Base-by-base conservation (phyloP, 345 rosid species). In the Noccaea caerulescens region DNA sequence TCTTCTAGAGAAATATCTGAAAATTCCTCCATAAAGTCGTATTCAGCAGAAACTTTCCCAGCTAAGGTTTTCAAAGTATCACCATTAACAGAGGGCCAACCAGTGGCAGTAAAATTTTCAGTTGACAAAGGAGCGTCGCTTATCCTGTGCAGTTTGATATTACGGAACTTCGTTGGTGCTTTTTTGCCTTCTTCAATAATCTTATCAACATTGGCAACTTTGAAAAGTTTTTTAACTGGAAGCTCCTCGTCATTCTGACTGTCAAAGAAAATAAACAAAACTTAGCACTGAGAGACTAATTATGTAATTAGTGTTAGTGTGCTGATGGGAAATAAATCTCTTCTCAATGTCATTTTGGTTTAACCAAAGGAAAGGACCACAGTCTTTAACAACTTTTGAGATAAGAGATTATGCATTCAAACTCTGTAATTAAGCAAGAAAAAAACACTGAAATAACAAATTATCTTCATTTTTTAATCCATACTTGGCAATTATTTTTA, bases 51-150 rank as follows among this genome's bases (percentile, higher is more conserved):
- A 54, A 94, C 92, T 80, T 85, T 91, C 63, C 92, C 87, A 38
- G 88, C 96, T 71, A 91, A 79, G 72, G 63, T 71, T 73, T 94
- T 94, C 76, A 94, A 83, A 65, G 89, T 86, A 59, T 68, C 86
- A 37, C 92, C 96, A 61, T 87, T 78, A 54, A 91, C 77, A n/a
- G 98, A 89, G 13, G 99, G 99, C 93, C 87, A 85, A 67, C 98
- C 98, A 36, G 74, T 77, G 25, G 91, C 75, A 25, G 99, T 91
- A 66, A 79, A 89, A 25, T 51, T 80, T 82, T 91, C 98, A 27
- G 84, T 67, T 18, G 87, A 81, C 64, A 91, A 32, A 3, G 63
- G 68, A 12, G 55, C 37, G 44, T 76, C 80, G 16, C 84, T 84
- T 56, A 94, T 66, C 64, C 86, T 76, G 30, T 56, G 62, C 75